Evolutionary conservation across 1,139 yeast genomes (phyloP), one percentile per base, ranked within the genome.

Genomic region (Debaryomyces robertsiae): DNA sequence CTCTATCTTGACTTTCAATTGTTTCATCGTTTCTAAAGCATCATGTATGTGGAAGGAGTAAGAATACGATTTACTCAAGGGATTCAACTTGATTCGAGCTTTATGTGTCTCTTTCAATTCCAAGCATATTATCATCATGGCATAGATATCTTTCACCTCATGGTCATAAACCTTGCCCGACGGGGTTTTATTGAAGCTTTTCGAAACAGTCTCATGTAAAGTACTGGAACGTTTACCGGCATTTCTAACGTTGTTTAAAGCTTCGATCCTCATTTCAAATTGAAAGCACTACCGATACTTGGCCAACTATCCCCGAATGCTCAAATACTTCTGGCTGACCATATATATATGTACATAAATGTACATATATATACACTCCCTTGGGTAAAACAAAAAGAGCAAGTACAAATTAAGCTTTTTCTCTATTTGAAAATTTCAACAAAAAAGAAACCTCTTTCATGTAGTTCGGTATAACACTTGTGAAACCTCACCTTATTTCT

Each of bases 81-180:
- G 42, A 19, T 38, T 43, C 28, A 52, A 46, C 41, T 43, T 45
- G 11, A 43, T 42, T 19, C 38, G 41, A 2, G 36, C 15, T 5
- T 41, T 4, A 1, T 32, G 41, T 3, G 37, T 56, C 15, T 60
- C 71, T 27, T 58, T 59, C 30, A 81, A 58, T 4, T 76, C 58
- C 29, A 82, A 61, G 30, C 79, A 67, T 15, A 81, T 67, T 1
- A 83, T 50, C 53, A 80, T 54, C 32, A 80, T 58, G 1, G 84
- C 69, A 55, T 60, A 86, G 3, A 84, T 75, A 34, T 77, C 79
- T 50, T 78, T 78, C 32, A 84, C 49, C 50, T 83, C 87, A 31
- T 71, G 69, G 19, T 82, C 75, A 49, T 69, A 74, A 9, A 81
- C 65, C 17, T 69, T 63, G 0, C 86, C 86, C 24, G 61, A 60